Conservation (phyloP, 306 rosid genomes). For the Begonia loranthoides region DNA sequence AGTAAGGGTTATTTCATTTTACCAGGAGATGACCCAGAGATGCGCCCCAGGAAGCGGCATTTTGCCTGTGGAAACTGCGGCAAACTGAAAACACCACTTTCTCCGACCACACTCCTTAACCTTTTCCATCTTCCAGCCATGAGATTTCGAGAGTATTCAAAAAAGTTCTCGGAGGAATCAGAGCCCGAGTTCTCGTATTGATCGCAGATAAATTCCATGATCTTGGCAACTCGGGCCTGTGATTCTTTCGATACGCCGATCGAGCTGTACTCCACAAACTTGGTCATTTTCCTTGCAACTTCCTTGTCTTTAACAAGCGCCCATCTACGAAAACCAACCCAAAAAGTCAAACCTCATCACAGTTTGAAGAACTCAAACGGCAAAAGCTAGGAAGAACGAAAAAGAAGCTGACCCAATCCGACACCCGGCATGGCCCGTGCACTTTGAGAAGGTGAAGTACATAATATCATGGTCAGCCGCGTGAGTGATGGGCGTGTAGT, state of each 20-base stretch:
- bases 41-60: slow-evolving; percentile 38
- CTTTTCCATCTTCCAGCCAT: slow-evolving; percentile 59
- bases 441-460: slow-evolving; percentile 78
- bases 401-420: slow-evolving; percentile 50
- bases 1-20: not conserved
- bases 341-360: not conserved
- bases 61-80: slow-evolving; percentile 19
- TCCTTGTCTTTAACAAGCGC: slow-evolving; percentile 66
- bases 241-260: slow-evolving; percentile 79
- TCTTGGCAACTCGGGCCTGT: slow-evolving; percentile 52
- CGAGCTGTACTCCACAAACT: slow-evolving; percentile 39
- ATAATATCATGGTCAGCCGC: slow-evolving; percentile 42
- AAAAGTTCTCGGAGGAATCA: slow-evolving; percentile 28
- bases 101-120: slow-evolving; percentile 21
- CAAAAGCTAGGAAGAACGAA: too few species aligned
- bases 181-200: slow-evolving; percentile 25
- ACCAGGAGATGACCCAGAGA: slow-evolving; percentile 45
- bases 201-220: slow-evolving; percentile 47
- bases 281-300: slow-evolving; percentile 51
- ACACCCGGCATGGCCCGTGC: slow-evolving; percentile 89
- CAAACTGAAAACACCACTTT: slow-evolving; percentile 24
- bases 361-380: not conserved
- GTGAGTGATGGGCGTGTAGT: slow-evolving; percentile 54
- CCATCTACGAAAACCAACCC: slow-evolving; percentile 32
- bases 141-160: slow-evolving; percentile 18